Base-by-base conservation (phyloP, 306 rosid genomes). In the Canavalia ensiformis region DNA sequence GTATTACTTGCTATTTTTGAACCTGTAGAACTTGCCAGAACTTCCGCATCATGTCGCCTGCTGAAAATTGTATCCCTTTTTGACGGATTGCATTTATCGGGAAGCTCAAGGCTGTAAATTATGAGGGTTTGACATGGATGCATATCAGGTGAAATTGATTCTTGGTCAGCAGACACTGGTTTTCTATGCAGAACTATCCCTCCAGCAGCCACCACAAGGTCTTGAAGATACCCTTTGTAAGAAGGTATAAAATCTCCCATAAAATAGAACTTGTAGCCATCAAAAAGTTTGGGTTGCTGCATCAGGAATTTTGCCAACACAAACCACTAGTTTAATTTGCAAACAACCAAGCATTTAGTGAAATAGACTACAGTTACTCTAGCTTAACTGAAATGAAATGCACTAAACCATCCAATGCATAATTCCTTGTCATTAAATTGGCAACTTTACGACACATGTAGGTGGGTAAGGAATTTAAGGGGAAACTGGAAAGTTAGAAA, bases 191-290 rank as follows among this genome's bases (percentile, higher is more conserved):
- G 87, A 88, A 90, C 54, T 45, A 72, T 82, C 83, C 99, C 99
- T 83, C 98, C 98, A 44, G 97, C 99, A 68, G 94, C 97, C n/a
- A 59, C 77, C 46, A 90, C 88, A 44, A 95, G 98, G 66, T 95
- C 91, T 62, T 89, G 96, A 52, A 95, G 86, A 87, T 89, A 95
- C 35, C 91, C 94, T 81, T 86, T 95, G 78, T 91, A 95, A 7
- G 96, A 89, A 28, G 91, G 85, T 51, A 62, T 7, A 82, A 91
- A 93, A 44, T 92, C 91, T 35, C 97, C 90, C 88, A 87, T 89
- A 9, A 95, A 86, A 82, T 88, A 95, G 82, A 95, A 93, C 88
- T 89, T 87, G 75, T 80, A 90, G 72, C 97, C 93, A 51, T 88
- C 60, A 69, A 93, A 95, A 52, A 92, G 92, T 78, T 90, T 90